A percentile compares a stretch with the other conserved stretches of the same genome.
Evolutionary conservation across 2,329 filamentous ascomycete genomes (phyloP).

Genomic region (Aspergillus bombycis): DNA sequence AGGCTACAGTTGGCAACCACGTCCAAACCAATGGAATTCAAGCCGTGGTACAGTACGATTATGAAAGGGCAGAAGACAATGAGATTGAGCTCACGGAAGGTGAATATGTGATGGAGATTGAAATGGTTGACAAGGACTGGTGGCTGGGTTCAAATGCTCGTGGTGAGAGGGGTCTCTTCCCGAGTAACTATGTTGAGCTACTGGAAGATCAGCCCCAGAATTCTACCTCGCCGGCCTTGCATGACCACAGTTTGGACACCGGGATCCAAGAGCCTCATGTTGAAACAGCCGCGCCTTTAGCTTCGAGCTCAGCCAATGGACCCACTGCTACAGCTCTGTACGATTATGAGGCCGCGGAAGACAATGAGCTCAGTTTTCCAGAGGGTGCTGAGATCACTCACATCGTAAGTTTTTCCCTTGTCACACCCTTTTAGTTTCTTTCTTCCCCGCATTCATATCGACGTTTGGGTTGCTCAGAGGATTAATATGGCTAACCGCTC

Average conservation of each 20-base stretch:
- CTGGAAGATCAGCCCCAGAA: conserved; percentile 61
- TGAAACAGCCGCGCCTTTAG: conserved; percentile 39
- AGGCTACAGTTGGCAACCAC: conserved; percentile 56
- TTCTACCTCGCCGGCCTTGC: conserved; percentile 31
- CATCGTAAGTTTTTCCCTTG: conserved; percentile 61
- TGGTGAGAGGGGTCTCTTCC: conserved; percentile 89
- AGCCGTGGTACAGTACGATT: conserved; percentile 88
- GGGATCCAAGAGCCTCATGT: conserved; percentile 41
- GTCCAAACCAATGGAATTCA: conserved; percentile 63
- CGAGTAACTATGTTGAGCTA: conserved; percentile 94
- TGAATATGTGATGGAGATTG: conserved; percentile 85
- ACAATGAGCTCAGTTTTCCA: conserved; percentile 84
- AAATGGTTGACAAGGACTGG: conserved; percentile 98
- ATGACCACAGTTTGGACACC: conserved; percentile 34
- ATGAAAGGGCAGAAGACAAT: conserved; percentile 96
- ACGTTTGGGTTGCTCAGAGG: too few species aligned
- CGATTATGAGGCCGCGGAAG: conserved; percentile 96
- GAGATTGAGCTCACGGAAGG: conserved; percentile 90
- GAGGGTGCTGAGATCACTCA: conserved; percentile 82
- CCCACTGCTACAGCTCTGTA: conserved; percentile 83
- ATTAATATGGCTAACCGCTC: conserved; percentile 27
- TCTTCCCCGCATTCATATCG: not conserved
- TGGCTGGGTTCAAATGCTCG: conserved; percentile 90
- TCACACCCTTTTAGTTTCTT: not conserved
- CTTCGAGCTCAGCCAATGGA: conserved; percentile 41